Evolutionary conservation across 108 stramenopile species (phyloP).

Genomic region (Bacterosira constricta): DNA sequence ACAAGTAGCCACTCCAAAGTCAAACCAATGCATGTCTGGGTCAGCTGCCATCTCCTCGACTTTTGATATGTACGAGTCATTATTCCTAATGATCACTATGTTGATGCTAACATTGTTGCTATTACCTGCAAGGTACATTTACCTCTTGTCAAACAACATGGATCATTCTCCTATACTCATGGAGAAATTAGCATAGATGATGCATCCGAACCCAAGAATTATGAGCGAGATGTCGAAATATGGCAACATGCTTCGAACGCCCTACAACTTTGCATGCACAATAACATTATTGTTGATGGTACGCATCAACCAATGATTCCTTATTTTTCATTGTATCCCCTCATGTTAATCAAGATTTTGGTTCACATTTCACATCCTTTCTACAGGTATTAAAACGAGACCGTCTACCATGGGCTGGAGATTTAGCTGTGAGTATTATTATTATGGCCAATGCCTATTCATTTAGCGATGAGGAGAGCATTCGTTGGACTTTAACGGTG

Average conservation of each 20-base stretch:
- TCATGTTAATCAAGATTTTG: no score
- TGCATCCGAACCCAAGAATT: neutral
- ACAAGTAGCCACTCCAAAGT: no score
- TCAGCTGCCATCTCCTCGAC: conserved; percentile 25
- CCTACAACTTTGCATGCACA: conserved; percentile 30
- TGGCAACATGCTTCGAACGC: conserved; percentile 33
- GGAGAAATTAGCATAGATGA: neutral
- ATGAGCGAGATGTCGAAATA: conserved; percentile 16
- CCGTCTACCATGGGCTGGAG: conserved; percentile 51
- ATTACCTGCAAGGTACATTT: conserved; percentile 11
- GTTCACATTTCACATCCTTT: neutral
- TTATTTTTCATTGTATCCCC: no score
- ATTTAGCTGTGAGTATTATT: conserved; percentile 45
- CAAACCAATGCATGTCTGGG: conserved; percentile 1
- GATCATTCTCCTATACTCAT: conserved; percentile 3
- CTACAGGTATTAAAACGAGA: conserved; percentile 39
- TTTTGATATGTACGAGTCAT: conserved; percentile 39
- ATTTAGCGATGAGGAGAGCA: conserved; percentile 18
- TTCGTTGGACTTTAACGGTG: conserved; percentile 36
- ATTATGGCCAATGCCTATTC: conserved; percentile 32
- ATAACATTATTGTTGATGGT: conserved; percentile 48
- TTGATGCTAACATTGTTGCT: neutral
- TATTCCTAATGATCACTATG: neutral
- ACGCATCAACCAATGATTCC: neutral
- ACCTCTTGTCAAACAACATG: neutral